phyloP scores from a whole-genome alignment of 1,139 yeast species.

The Kurtzmaniella natalensis region DNA sequence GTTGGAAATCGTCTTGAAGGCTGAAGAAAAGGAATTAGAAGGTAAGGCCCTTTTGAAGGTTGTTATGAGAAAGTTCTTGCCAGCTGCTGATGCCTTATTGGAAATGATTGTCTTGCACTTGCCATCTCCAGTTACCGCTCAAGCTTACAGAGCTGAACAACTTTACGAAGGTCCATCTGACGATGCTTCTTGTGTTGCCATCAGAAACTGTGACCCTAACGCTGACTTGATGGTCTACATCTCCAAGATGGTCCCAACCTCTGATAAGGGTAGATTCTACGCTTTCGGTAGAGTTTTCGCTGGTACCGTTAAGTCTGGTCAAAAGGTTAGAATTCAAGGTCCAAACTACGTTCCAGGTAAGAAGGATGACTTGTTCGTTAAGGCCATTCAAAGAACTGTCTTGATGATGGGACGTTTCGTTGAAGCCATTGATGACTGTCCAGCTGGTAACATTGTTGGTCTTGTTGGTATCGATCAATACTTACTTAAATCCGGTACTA shows the following conservation, averaged over 20 bases:
- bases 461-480: conserved; percentile 99
- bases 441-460: conserved; percentile 99
- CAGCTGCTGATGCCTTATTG: conserved; percentile 99
- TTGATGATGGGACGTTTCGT: conserved; percentile 99
- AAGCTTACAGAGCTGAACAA: conserved; percentile 97
- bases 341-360: conserved; percentile 98
- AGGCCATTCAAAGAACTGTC: conserved; percentile 98
- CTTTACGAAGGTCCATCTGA: conserved; percentile 99
- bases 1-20: conserved; percentile 86
- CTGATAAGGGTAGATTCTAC: conserved; percentile 99
- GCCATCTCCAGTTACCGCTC: conserved; percentile 99
- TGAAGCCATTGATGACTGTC: conserved; percentile 98
- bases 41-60: conserved; percentile 98
- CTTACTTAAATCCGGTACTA: conserved; percentile 98
- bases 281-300: conserved; percentile 99
- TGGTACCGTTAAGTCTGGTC: conserved; percentile 98
- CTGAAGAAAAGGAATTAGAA: conserved; percentile 94
- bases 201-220: conserved; percentile 97
- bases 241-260: conserved; percentile 99
- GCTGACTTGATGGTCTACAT: conserved; percentile 99
- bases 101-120: conserved; percentile 98
- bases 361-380: conserved; percentile 95
- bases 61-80: conserved; percentile 99
- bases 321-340: conserved; percentile 99
- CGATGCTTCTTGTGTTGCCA: conserved; percentile 86